Conservation (phyloP, 2,329 filamentous ascomycete species). For the Pyrenochaeta sp. region DNA sequence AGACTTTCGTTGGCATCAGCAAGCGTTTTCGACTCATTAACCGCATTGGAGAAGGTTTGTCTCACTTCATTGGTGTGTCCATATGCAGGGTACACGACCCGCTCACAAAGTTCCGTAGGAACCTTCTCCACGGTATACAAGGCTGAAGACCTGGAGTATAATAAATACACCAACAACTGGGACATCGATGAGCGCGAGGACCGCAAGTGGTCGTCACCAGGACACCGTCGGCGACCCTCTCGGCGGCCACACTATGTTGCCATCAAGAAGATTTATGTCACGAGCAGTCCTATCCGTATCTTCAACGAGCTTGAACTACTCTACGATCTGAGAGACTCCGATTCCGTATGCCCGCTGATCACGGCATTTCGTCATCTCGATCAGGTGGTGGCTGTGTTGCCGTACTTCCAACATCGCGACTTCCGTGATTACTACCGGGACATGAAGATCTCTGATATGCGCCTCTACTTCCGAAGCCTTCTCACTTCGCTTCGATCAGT, state of each 20-base stretch:
- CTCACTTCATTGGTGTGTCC: conserved; percentile 27
- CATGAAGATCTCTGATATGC: conserved; percentile 85
- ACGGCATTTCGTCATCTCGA: conserved; percentile 95
- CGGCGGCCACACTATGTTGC: conserved; percentile 79
- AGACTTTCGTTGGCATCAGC: conserved; percentile 82
- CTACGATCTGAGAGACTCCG: conserved; percentile 81
- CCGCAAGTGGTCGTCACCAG: conserved; percentile 73
- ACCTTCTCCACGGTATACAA: conserved; percentile 99
- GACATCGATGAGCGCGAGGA: conserved; percentile 73
- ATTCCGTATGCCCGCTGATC: conserved; percentile 91
- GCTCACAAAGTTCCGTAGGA: conserved; percentile 61
- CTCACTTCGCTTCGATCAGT: conserved; percentile 86
- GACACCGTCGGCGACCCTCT: conserved; percentile 60
- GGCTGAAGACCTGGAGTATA: conserved; percentile 88
- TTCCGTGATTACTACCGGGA: conserved; percentile 94
- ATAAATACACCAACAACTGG: conserved; percentile 85
- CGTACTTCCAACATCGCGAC: conserved; percentile 94
- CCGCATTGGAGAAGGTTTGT: conserved; percentile 89
- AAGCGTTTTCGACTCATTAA: conserved; percentile 90
- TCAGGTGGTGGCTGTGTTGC: conserved; percentile 92
- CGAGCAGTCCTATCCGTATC: conserved; percentile 90
- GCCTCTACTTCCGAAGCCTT: conserved; percentile 86
- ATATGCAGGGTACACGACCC: conserved; percentile 32
- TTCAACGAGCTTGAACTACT: conserved; percentile 95
- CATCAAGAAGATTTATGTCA: conserved; percentile 99